Percentiles rank a stretch among this genome's conserved stretches.
These are phyloP conservation scores for Chaetoceros tenuissimus DNA, from an alignment of 108 stramenopile genomes.

Conservation along the genomic window DNA sequence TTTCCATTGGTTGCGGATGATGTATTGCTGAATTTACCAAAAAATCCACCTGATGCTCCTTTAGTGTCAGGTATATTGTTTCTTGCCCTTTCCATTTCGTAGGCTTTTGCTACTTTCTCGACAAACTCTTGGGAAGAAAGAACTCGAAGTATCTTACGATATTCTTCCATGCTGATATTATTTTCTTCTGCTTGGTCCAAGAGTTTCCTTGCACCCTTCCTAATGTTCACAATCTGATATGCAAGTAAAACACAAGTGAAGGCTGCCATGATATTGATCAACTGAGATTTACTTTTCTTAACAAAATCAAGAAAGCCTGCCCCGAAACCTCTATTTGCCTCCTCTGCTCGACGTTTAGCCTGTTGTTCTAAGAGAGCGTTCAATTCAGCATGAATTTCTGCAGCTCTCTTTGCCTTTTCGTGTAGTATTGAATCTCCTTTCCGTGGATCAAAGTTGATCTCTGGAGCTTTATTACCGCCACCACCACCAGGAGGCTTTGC, in stretches of 20 bases:
- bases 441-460: background rate
- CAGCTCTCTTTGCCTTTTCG: conserved; percentile 4
- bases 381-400: conserved; percentile 7
- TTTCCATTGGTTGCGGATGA: background rate
- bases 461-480: no score
- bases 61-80: background rate
- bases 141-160: background rate
- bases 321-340: conserved; percentile 13
- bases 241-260: conserved; percentile 36
- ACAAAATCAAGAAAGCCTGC: conserved; percentile 20
- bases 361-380: background rate
- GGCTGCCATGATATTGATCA: conserved; percentile 37
- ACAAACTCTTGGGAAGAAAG: background rate
- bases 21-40: background rate
- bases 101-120: background rate
- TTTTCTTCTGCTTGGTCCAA: background rate
- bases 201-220: conserved; percentile 22
- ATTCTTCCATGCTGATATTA: background rate
- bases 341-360: conserved; percentile 7
- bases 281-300: conserved; percentile 22
- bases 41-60: background rate
- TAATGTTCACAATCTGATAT: conserved; percentile 29
- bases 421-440: background rate
- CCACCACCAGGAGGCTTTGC: no score
- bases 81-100: background rate